A percentile compares a stretch with the other conserved stretches of the same genome.
phyloP scores from a whole-genome alignment of 257 asterid species.

The Solanum lycopersicoides region DNA sequence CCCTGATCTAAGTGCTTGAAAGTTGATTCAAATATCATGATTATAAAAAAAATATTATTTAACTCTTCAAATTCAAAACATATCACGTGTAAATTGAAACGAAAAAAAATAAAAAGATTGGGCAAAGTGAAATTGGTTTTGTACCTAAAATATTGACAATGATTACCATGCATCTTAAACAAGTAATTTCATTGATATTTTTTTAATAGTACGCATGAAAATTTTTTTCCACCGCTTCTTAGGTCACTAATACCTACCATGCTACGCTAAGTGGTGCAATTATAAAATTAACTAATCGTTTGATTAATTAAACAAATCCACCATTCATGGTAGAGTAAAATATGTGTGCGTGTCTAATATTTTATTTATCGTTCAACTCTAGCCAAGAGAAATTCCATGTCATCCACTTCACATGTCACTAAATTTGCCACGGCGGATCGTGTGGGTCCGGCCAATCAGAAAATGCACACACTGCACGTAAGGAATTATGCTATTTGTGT shows the following conservation, averaged over 20 bases:
- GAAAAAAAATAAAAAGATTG: no score
- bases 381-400: slow-evolving; percentile 8
- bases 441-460: slow-evolving; percentile 6
- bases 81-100: no score
- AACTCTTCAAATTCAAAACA: no score
- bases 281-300: not conserved
- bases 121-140: not conserved
- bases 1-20: no score
- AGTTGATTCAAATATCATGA: rapidly evolving
- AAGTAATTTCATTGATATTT: not conserved
- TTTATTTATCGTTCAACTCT: not conserved
- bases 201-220: not conserved
- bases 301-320: not conserved
- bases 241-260: not conserved
- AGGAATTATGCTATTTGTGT: slow-evolving; percentile 22
- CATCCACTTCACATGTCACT: not conserved
- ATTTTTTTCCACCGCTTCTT: not conserved
- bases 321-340: not conserved
- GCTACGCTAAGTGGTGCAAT: not conserved
- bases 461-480: slow-evolving; percentile 17
- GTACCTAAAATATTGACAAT: not conserved
- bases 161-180: not conserved
- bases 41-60: no score
- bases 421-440: slow-evolving; percentile 10
- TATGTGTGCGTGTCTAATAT: not conserved